Base-by-base conservation (phyloP, 1,139 yeast species). In the Candida smagusa region DNA sequence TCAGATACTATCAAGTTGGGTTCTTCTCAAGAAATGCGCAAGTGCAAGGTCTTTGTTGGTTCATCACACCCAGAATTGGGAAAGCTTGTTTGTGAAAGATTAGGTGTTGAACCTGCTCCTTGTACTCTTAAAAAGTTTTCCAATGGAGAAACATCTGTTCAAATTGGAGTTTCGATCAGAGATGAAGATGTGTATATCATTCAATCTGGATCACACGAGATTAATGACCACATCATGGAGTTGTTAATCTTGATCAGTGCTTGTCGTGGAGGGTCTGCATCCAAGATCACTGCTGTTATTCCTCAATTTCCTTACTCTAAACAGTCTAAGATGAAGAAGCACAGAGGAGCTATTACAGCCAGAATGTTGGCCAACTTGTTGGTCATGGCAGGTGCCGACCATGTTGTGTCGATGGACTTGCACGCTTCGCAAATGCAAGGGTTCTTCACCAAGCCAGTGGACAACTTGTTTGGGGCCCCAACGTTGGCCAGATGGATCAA, bases 351-450 rank as follows among this genome's bases (percentile, higher is more conserved):
- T 26, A 94, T 94, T 52, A 90, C 98, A 4, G 98, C 98, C n/a
- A 78, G 97, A 59, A 90, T 94, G 98, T 75, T 94, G 59, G 97
- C 99, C 42, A 92, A 92, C 53, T 68, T 94, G 55, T 72, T 94
- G 49, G 82, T 90, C 39, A 92, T 92, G 95, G 97, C 99, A 1
- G 99, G 99, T 47, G 98, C 97, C 16, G 98, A 94, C 64, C 99
- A 92, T 66, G 95, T 92, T 46, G 94, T 92, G 30, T 87, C 96
- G 6, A 90, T 92, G 97, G 99, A 92, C 60, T 72, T 92, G 51
- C 98, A 94, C 59, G 98, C 98, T 22, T 83, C 96, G 29, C 99
- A 92, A 64, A 94, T 92, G 97, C 99, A 92, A 69, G 99, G 99
- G 9, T 92, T 94, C 58, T 92, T 92, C 69, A 80, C 95, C 30